Evolutionary conservation across 805 yeast species (phyloP).

Genomic region (Saturnispora gosingensis): DNA sequence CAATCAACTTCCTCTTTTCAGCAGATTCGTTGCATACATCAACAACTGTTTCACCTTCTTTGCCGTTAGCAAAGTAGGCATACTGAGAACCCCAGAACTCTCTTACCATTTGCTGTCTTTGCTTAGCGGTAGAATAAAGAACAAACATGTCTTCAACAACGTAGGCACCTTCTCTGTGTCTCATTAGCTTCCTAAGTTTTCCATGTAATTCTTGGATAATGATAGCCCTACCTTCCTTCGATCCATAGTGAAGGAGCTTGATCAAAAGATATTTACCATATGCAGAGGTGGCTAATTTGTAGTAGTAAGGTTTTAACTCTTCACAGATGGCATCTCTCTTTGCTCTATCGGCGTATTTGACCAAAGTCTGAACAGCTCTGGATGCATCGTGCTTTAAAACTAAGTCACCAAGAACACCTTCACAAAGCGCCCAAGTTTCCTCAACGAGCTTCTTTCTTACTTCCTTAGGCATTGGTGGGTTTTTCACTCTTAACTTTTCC

Average conservation of each 20-base stretch:
- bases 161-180: conserved; percentile 97
- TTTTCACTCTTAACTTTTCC: conserved; percentile 85
- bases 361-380: conserved; percentile 87
- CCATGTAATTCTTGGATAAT: conserved; percentile 86
- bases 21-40: conserved; percentile 59
- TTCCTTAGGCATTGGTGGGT: conserved; percentile 69
- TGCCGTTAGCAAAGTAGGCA: conserved; percentile 78
- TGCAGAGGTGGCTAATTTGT: conserved; percentile 79
- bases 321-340: conserved; percentile 63
- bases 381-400: conserved; percentile 95
- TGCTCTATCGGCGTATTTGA: conserved; percentile 74
- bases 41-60: conserved; percentile 49
- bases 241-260: conserved; percentile 86
- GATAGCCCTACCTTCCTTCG: conserved; percentile 64
- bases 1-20: conserved; percentile 69
- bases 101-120: conserved; percentile 81
- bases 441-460: conserved; percentile 68
- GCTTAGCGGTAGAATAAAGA: conserved; percentile 74
- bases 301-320: conserved; percentile 66
- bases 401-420: conserved; percentile 69
- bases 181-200: conserved; percentile 79
- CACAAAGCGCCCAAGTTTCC: conserved; percentile 77
- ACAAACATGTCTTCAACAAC: conserved; percentile 90
- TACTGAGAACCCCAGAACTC: conserved; percentile 97
- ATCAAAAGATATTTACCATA: conserved; percentile 90